Evolutionary conservation across 2,329 filamentous ascomycete species (phyloP).

Genomic region (Hymenotorrendiella dingleyae): DNA sequence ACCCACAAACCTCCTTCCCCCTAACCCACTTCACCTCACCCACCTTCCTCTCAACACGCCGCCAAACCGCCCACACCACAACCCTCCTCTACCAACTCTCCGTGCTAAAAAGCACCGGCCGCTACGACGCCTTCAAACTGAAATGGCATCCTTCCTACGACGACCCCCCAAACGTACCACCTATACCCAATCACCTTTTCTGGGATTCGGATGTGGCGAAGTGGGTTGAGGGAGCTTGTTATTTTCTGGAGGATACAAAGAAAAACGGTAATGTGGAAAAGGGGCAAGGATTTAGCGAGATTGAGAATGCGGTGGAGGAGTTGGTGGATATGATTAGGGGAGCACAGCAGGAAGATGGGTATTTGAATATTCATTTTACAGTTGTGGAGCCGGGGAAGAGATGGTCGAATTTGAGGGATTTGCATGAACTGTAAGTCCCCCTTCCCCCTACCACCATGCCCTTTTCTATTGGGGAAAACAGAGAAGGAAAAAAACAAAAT

Average conservation of each 20-base stretch:
- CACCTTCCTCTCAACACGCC: constrained; percentile 33
- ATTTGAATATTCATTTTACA: constrained; percentile 58
- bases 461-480: too few relatives aligned
- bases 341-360: constrained; percentile 55
- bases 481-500: too few relatives aligned
- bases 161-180: constrained; percentile 45
- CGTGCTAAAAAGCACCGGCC: constrained; percentile 47
- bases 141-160: constrained; percentile 50
- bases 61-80: constrained; percentile 36
- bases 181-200: constrained; percentile 52
- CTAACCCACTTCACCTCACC: constrained; percentile 29
- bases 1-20: constrained; percentile 38
- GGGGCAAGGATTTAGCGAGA: too few relatives aligned
- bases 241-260: constrained; percentile 41
- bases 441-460: neutral
- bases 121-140: constrained; percentile 53
- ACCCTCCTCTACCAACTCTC: constrained; percentile 47
- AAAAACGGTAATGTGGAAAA: constrained; percentile 25
- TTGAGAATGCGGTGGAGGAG: constrained; percentile 47
- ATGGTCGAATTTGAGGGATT: constrained; percentile 54
- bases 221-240: constrained; percentile 58
- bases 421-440: constrained; percentile 50
- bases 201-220: constrained; percentile 55
- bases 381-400: constrained; percentile 49
- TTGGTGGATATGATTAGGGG: constrained; percentile 50